These are phyloP conservation scores for Parmelia sp. DNA, from an alignment of 495 filamentous ascomycete genomes.

Conservation along the genomic window DNA sequence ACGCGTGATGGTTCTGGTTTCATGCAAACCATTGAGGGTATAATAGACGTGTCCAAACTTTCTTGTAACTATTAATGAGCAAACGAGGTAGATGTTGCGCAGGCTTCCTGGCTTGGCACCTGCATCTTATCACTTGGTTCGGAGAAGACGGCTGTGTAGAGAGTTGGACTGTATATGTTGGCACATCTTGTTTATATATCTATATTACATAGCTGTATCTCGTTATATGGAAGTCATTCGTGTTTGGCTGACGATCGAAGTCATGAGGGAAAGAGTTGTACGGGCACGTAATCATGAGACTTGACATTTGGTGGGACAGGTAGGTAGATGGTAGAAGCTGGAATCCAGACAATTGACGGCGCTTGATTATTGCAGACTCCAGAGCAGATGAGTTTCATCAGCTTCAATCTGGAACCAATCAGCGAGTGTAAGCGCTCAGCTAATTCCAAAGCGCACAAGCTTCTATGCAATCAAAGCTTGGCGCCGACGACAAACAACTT, in stretches of 20 bases:
- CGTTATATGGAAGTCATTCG: too few relatives aligned
- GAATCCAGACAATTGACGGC: background rate
- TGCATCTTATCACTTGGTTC: background rate
- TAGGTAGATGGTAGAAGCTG: too few relatives aligned
- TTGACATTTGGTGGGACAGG: too few relatives aligned
- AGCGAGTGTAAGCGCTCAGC: background rate
- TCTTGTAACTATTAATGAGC: background rate
- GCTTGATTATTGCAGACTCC: background rate
- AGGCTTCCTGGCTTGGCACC: background rate
- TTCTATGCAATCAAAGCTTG: background rate
- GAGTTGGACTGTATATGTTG: background rate
- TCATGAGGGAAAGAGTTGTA: background rate
- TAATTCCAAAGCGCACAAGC: background rate
- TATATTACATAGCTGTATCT: background rate
- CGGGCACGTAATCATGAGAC: too few relatives aligned
- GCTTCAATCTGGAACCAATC: background rate
- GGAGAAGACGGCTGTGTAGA: background rate
- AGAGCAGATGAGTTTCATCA: background rate
- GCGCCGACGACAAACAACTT: background rate
- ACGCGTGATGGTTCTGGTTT: background rate
- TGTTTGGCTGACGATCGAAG: background rate
- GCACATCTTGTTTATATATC: background rate
- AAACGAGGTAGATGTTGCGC: background rate
- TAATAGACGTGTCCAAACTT: background rate
- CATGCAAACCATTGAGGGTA: background rate